These are phyloP conservation scores for Ciborinia camelliae DNA, from an alignment of 2,329 filamentous ascomycete species.

Conservation along the genomic window DNA sequence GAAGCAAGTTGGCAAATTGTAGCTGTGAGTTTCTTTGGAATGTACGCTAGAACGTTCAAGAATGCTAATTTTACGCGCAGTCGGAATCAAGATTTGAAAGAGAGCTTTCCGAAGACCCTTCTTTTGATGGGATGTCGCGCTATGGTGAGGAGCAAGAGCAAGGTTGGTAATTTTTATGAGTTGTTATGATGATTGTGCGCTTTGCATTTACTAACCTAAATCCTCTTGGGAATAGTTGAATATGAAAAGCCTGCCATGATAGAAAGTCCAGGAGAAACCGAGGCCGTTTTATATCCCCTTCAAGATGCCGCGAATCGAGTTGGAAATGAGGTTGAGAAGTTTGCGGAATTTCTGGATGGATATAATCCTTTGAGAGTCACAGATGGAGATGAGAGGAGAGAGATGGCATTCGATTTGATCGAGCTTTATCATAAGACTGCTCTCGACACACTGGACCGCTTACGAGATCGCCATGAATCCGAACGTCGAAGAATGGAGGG, in stretches of 20 bases:
- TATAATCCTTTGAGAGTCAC: slow-evolving; percentile 56
- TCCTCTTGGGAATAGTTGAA: slow-evolving; percentile 16
- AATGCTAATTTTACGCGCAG: slow-evolving; percentile 20
- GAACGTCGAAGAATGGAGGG: slow-evolving; percentile 34
- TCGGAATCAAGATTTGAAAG: slow-evolving; percentile 33
- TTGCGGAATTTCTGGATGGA: slow-evolving; percentile 77
- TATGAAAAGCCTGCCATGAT: slow-evolving; percentile 29
- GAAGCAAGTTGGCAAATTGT: slow-evolving; percentile 37
- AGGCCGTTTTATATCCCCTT: slow-evolving; percentile 54
- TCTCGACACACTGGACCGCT: slow-evolving; percentile 43
- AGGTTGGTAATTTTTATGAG: slow-evolving; percentile 29
- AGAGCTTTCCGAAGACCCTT: slow-evolving; percentile 35
- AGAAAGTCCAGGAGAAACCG: slow-evolving; percentile 41
- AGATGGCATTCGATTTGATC: slow-evolving; percentile 65
- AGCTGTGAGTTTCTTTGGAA: slow-evolving; percentile 27
- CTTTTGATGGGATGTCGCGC: slow-evolving; percentile 36
- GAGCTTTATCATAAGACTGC: slow-evolving; percentile 61
- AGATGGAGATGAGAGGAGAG: slow-evolving; percentile 53
- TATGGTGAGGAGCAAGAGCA: slow-evolving; percentile 28
- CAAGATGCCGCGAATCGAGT: slow-evolving; percentile 65
- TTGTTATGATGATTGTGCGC: background rate
- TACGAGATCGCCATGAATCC: slow-evolving; percentile 42
- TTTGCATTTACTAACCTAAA: background rate
- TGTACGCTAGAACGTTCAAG: background rate
- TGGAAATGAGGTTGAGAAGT: slow-evolving; percentile 79